phyloP scores from a whole-genome alignment of 805 yeast species.

The Candida pini region DNA sequence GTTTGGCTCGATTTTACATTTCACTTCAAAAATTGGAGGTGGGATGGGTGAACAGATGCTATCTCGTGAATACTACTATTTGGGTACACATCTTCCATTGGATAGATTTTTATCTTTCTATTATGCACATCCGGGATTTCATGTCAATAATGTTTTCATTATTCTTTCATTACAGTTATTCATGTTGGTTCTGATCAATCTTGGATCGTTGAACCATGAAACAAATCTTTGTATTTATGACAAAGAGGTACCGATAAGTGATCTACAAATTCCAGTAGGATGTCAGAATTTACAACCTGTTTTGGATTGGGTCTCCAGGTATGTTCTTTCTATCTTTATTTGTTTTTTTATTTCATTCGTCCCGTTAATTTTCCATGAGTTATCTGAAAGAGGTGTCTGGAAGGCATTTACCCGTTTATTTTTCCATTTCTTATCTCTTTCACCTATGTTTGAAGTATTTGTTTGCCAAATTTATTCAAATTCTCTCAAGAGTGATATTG shows the following conservation, averaged over 20 bases:
- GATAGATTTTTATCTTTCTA: slow-evolving; percentile 89
- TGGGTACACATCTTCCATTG: slow-evolving; percentile 84
- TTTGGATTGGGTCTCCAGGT: slow-evolving; percentile 84
- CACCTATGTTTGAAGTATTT: slow-evolving; percentile 92
- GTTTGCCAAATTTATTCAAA: slow-evolving; percentile 90
- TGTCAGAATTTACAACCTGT: slow-evolving; percentile 84
- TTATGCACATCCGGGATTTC: slow-evolving; percentile 97
- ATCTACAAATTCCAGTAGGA: slow-evolving; percentile 69
- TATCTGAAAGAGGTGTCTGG: slow-evolving; percentile 79
- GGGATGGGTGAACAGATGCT: slow-evolving; percentile 98
- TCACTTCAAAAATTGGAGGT: slow-evolving; percentile 93
- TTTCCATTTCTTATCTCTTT: slow-evolving; percentile 73
- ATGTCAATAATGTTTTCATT: slow-evolving; percentile 83
- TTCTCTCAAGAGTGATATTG: slow-evolving; percentile 66
- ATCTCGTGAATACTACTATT: slow-evolving; percentile 84
- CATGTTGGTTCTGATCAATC: slow-evolving; percentile 69
- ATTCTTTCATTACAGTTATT: slow-evolving; percentile 83
- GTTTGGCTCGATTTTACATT: slow-evolving; percentile 84
- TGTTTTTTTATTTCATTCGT: slow-evolving; percentile 90
- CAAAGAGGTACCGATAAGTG: slow-evolving; percentile 64
- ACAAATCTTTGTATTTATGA: slow-evolving; percentile 63
- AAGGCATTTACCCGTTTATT: slow-evolving; percentile 64
- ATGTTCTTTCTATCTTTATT: slow-evolving; percentile 83
- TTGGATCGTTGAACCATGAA: slow-evolving; percentile 76
- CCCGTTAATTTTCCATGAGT: slow-evolving; percentile 82